phyloP scores from a whole-genome alignment of 495 filamentous ascomycete genomes.

The Xylaria sp. region DNA sequence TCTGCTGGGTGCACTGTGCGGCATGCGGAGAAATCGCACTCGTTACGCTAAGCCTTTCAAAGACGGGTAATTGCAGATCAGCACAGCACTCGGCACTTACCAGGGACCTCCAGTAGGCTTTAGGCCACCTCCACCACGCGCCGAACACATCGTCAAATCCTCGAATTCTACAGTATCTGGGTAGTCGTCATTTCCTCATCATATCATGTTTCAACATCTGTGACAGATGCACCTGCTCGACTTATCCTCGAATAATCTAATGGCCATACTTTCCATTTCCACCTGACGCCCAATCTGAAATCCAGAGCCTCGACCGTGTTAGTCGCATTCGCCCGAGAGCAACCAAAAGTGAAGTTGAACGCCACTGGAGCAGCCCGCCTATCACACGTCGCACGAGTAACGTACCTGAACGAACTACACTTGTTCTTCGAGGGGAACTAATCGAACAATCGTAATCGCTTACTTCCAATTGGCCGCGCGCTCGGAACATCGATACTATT shows the following conservation, averaged over 20 bases:
- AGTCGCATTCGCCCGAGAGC: neutral
- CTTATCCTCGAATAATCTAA: neutral
- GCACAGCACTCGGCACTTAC: neutral
- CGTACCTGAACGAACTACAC: neutral
- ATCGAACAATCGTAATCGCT: neutral
- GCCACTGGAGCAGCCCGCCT: neutral
- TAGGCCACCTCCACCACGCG: neutral
- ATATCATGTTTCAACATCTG: neutral
- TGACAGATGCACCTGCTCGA: neutral
- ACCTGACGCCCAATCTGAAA: neutral
- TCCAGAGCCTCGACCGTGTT: neutral
- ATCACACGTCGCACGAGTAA: neutral
- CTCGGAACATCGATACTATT: neutral
- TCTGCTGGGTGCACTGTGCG: neutral
- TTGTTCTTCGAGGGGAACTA: neutral
- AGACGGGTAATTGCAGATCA: conserved; percentile 8
- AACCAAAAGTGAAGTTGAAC: neutral
- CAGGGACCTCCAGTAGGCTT: too few relatives aligned
- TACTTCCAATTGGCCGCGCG: neutral
- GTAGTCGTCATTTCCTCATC: conserved; percentile 14
- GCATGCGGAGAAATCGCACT: neutral
- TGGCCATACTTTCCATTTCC: neutral
- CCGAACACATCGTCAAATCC: neutral
- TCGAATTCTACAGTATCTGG: too few relatives aligned
- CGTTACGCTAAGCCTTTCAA: neutral